phyloP scores from a whole-genome alignment of 192 early-diverging fungal genomes.

The Obelidium mucronatum region DNA sequence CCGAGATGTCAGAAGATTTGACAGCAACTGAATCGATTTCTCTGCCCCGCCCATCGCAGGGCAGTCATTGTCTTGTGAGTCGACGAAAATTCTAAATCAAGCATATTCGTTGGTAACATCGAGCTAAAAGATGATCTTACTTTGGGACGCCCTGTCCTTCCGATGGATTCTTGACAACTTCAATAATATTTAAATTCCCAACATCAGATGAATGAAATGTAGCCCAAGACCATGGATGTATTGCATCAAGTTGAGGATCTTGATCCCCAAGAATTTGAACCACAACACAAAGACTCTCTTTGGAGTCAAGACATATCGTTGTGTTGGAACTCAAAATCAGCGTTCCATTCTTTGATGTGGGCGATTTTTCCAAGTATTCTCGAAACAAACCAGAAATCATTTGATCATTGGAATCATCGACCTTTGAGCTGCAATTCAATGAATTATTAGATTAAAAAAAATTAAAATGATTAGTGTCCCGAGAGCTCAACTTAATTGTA shows the following conservation, averaged over 20 bases:
- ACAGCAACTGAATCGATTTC: background rate
- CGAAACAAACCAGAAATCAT: no score
- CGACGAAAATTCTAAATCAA: no score
- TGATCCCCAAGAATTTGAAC: constrained; percentile 3
- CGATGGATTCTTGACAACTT: no score
- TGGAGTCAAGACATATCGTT: background rate
- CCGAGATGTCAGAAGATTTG: constrained; percentile 11
- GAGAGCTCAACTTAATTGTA: constrained; percentile 1
- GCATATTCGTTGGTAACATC: no score
- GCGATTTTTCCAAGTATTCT: background rate
- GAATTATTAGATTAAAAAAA: no score
- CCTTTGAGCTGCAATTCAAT: no score
- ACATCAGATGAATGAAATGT: background rate
- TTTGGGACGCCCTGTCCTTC: no score
- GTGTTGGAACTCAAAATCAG: constrained; percentile 20
- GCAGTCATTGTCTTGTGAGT: constrained; percentile 3
- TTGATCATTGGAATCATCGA: no score
- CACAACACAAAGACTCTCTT: background rate
- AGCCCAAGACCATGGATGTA: background rate
- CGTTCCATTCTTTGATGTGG: background rate
- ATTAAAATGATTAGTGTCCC: no score
- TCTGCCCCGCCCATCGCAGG: constrained; percentile 28
- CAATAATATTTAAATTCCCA: background rate
- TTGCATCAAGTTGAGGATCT: background rate
- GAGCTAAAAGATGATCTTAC: background rate